Evolutionary conservation across 2,329 filamentous ascomycete species (phyloP).

Genomic region (Monilinia laxa): DNA sequence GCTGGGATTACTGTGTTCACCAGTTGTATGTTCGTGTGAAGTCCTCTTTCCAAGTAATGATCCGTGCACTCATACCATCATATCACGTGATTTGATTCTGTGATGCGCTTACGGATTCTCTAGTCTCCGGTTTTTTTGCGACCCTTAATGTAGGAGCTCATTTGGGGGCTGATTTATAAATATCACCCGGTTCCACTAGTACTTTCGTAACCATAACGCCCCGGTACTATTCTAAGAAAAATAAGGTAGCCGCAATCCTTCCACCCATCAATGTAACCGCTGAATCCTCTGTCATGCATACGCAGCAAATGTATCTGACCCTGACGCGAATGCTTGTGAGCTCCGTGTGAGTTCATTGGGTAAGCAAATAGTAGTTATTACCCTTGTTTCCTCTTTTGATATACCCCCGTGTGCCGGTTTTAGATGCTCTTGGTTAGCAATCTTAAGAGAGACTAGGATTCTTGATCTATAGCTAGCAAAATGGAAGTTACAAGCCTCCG

Average conservation of each 20-base stretch:
- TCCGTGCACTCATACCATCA: not conserved
- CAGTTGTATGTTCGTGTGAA: not conserved
- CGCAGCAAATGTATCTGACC: conserved; percentile 6
- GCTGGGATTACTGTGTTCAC: not conserved
- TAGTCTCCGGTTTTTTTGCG: not conserved
- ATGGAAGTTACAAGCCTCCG: not conserved
- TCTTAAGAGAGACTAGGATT: not conserved
- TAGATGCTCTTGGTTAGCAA: not conserved
- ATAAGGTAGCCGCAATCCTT: conserved; percentile 18
- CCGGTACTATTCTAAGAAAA: conserved; percentile 19
- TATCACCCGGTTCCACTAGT: not conserved
- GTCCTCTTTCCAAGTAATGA: too few relatives aligned
- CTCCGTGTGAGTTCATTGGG: conserved; percentile 1
- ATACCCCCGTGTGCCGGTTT: not conserved
- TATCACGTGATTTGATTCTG: not conserved
- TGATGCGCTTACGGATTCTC: not conserved
- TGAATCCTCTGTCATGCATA: conserved; percentile 17
- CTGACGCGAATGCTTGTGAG: not conserved
- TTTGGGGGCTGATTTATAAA: conserved; percentile 17
- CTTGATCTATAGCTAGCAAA: not conserved
- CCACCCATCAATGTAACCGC: conserved; percentile 3
- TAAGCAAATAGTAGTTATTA: not conserved
- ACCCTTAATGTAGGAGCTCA: not conserved
- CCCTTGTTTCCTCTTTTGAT: not conserved
- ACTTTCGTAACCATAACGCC: not conserved